phyloP scores from a whole-genome alignment of 2,329 filamentous ascomycete species.

The Teratosphaeria nubilosa region DNA sequence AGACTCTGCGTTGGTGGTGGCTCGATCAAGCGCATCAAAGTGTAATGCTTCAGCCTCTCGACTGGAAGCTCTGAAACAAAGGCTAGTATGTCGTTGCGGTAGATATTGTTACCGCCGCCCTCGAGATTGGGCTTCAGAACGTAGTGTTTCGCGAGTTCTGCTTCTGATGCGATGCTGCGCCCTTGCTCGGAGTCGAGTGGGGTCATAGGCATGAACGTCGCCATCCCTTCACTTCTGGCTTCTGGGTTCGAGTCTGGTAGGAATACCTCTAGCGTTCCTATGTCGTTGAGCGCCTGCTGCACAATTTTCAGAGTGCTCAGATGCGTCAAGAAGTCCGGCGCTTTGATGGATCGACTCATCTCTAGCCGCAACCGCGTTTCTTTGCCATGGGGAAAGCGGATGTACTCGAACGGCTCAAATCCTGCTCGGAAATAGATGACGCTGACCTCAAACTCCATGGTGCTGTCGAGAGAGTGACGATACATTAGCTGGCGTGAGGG shows the following conservation, averaged over 20 bases:
- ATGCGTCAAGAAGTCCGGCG: constrained; percentile 33
- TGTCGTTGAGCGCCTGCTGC: constrained; percentile 30
- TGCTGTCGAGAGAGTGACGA: constrained; percentile 14
- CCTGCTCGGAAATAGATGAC: constrained; percentile 36
- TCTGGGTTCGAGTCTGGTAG: constrained; percentile 15
- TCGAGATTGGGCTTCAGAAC: constrained; percentile 37
- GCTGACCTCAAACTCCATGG: constrained; percentile 28
- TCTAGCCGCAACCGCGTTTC: constrained; percentile 28
- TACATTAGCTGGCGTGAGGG: constrained; percentile 28
- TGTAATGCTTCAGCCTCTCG: constrained; percentile 25
- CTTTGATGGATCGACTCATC: constrained; percentile 34
- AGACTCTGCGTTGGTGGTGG: constrained; percentile 15
- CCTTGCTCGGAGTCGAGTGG: constrained; percentile 26
- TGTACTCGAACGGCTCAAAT: constrained; percentile 33
- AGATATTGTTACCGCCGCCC: constrained; percentile 36
- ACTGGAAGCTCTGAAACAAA: constrained; percentile 22
- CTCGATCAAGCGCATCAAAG: constrained; percentile 33
- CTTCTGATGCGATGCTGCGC: constrained; percentile 17
- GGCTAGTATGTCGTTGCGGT: constrained; percentile 27
- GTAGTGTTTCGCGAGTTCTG: constrained; percentile 17
- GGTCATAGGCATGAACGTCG: constrained; percentile 31
- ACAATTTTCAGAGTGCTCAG: constrained; percentile 36
- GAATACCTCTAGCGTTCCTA: constrained; percentile 27
- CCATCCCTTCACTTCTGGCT: constrained; percentile 10
- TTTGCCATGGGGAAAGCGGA: constrained; percentile 14